Conservation (phyloP, 495 filamentous ascomycete genomes). For the Penicillium canescens region DNA sequence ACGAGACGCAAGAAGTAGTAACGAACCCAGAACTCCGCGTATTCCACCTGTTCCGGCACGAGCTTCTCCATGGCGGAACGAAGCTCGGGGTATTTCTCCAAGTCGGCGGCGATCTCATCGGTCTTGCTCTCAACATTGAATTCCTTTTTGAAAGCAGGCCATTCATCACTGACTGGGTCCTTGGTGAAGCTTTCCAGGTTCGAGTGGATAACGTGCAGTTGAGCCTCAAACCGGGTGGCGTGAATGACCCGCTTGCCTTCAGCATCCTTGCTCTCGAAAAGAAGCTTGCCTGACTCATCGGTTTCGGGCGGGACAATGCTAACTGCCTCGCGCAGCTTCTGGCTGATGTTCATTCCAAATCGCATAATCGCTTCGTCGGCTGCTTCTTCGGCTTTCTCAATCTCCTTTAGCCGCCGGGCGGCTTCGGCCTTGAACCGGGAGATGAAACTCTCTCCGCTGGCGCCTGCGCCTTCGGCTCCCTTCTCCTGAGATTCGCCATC, state of each 20-base stretch:
- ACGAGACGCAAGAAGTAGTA: slow-evolving; percentile 96
- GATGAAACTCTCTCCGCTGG: slow-evolving; percentile 74
- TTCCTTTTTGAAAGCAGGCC: slow-evolving; percentile 67
- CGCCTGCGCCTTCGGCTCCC: slow-evolving; percentile 57
- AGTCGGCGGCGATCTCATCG: slow-evolving; percentile 75
- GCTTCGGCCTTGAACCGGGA: slow-evolving; percentile 83
- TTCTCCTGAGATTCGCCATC: slow-evolving; percentile 30
- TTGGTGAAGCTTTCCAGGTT: slow-evolving; percentile 80
- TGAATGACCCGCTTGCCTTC: slow-evolving; percentile 90
- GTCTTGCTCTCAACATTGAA: slow-evolving; percentile 87
- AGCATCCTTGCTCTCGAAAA: slow-evolving; percentile 91
- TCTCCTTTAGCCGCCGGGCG: slow-evolving; percentile 80
- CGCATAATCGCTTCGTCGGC: slow-evolving; percentile 93
- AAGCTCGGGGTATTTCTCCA: slow-evolving; percentile 88
- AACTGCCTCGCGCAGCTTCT: slow-evolving; percentile 90
- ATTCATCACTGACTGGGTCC: slow-evolving; percentile 76
- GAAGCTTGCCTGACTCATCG: slow-evolving; percentile 52
- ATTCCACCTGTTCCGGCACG: slow-evolving; percentile 86
- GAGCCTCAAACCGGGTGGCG: slow-evolving; percentile 90
- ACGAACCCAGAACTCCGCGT: slow-evolving; percentile 86
- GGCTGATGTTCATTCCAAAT: slow-evolving; percentile 87
- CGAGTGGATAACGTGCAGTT: slow-evolving; percentile 92
- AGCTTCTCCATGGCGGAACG: slow-evolving; percentile 91
- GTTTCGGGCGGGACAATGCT: slow-evolving; percentile 72
- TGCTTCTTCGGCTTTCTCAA: slow-evolving; percentile 94